Evolutionary conservation across 192 early-diverging fungal species (phyloP), one percentile per base, ranked within the genome.

Genomic region (Diversispora epigaea): DNA sequence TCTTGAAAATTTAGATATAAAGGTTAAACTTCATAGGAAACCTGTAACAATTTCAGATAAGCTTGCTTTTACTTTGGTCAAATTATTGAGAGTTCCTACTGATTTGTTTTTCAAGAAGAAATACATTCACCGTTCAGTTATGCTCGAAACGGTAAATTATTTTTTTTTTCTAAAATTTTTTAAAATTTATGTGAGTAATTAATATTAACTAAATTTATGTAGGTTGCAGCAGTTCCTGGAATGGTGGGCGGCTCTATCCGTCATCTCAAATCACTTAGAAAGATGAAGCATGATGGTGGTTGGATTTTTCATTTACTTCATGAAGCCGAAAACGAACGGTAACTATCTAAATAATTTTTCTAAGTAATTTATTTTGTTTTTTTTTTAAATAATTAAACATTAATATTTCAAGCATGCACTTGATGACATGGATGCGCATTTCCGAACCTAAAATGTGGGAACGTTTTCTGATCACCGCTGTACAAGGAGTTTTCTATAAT

Each of bases 401-500:
- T 64, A 43, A 9, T 10, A 43, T 17, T 64, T 4, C 40, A 22
- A 82, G 83, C 12, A 89, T 89, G 88, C 87, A 91, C 77, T 76
- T 91, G 52, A 82, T 91, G 77, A 94, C 91, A 6, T 94, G 91
- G 91, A 93, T 92, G 89, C 88, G 89, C 65, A 78, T 90, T 39
- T 79, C 88, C 47, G 82, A 90, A 68, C 91, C 91, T 1, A 85
- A 81, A 9, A 39, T 87, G 0, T 85, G 83, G 72, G 89, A 94
- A 71, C 81, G 92, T 14, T 73, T 81, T 3, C 75, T 93, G 22
- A 92, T 98, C 15, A 81, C 91, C 10, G 79, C 87, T 6, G 91
- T 86, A 40, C 96, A 98, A 80, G 94, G 93, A 50, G 86, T 92
- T 9, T 98, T 96, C 80, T 96, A 94, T 82, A 96, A 96, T 73